These are phyloP conservation scores for Ustilago tritici DNA, from an alignment of 1,284 basidiomycete genomes.

Conservation along the genomic window DNA sequence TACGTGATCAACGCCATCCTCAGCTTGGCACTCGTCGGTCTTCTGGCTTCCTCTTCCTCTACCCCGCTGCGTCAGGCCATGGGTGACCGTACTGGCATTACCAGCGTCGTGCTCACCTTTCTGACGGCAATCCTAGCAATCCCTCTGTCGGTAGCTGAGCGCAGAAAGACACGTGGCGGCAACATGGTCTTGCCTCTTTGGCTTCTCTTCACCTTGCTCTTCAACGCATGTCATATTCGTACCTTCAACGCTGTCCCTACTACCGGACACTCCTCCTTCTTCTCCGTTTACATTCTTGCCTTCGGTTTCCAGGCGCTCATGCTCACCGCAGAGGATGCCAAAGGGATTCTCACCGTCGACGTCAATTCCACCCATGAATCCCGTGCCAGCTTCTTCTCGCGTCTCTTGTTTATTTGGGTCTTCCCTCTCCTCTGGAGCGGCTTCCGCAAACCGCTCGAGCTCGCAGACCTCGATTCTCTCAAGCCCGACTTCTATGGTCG, in stretches of 20 bases:
- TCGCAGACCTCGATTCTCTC: conserved; percentile 49
- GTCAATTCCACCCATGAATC: conserved; percentile 44
- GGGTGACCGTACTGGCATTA: conserved; percentile 17
- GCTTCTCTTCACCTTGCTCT: conserved; percentile 44
- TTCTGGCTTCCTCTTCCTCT: conserved; percentile 24
- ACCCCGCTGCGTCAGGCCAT: conserved; percentile 16
- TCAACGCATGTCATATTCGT: conserved; percentile 49
- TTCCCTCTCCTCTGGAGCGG: conserved; percentile 48
- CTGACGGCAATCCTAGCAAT: conserved; percentile 31
- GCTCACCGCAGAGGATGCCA: conserved; percentile 51
- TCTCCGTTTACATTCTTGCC: conserved; percentile 34
- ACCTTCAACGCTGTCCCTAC: conserved; percentile 43
- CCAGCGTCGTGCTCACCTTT: conserved; percentile 39
- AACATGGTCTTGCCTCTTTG: conserved; percentile 48
- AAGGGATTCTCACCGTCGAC: conserved; percentile 22
- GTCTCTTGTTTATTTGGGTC: conserved; percentile 56
- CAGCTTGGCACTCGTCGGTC: conserved; percentile 21
- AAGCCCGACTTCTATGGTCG: conserved; percentile 40
- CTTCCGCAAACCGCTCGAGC: conserved; percentile 37
- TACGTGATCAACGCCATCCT: conserved; percentile 37
- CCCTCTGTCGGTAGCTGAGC: conserved; percentile 35
- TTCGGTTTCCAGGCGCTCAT: conserved; percentile 48
- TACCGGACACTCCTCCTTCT: conserved; percentile 35
- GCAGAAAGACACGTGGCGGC: conserved; percentile 48
- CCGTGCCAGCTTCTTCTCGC: conserved; percentile 53